A percentile compares a stretch with the other conserved stretches of the same genome.
Conservation (phyloP, 2,329 filamentous ascomycete genomes). For the Eurotiales sp. region DNA sequence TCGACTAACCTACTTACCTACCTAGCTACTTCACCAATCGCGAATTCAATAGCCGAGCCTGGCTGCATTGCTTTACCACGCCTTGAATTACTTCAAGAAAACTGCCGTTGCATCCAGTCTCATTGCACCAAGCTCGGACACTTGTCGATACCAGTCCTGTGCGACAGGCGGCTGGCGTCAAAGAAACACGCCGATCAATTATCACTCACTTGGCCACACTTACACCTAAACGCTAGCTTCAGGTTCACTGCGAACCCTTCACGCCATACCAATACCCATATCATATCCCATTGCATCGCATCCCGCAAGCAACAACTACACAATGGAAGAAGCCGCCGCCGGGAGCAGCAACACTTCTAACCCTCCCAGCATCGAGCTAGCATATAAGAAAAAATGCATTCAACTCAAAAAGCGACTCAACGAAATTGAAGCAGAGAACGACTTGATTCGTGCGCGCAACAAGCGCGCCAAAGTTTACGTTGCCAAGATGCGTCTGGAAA, state of each 20-base stretch:
- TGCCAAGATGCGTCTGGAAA: slow-evolving; percentile 76
- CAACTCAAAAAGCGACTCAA: slow-evolving; percentile 86
- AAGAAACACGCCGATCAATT: neutral
- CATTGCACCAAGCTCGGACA: too few species aligned
- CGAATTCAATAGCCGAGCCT: too few species aligned
- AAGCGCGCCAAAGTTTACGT: slow-evolving; percentile 77
- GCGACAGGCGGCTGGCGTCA: neutral
- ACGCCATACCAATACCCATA: too few species aligned
- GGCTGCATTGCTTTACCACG: too few species aligned
- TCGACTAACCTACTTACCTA: neutral
- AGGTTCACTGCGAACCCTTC: too few species aligned
- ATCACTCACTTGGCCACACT: neutral
- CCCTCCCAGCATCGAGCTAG: slow-evolving; percentile 89
- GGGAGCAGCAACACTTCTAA: slow-evolving; percentile 37
- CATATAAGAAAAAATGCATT: slow-evolving; percentile 95
- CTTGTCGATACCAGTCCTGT: too few species aligned
- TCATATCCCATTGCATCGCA: too few species aligned
- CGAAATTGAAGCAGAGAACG: slow-evolving; percentile 89
- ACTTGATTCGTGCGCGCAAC: slow-evolving; percentile 74
- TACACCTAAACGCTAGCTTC: too few species aligned
- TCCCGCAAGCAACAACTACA: neutral
- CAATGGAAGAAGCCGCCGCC: slow-evolving; percentile 8
- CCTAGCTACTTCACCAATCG: too few species aligned
- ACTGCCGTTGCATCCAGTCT: too few species aligned
- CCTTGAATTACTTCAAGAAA: too few species aligned